Conservation (phyloP, 805 yeast species). For the Candida taoyuanica region DNA sequence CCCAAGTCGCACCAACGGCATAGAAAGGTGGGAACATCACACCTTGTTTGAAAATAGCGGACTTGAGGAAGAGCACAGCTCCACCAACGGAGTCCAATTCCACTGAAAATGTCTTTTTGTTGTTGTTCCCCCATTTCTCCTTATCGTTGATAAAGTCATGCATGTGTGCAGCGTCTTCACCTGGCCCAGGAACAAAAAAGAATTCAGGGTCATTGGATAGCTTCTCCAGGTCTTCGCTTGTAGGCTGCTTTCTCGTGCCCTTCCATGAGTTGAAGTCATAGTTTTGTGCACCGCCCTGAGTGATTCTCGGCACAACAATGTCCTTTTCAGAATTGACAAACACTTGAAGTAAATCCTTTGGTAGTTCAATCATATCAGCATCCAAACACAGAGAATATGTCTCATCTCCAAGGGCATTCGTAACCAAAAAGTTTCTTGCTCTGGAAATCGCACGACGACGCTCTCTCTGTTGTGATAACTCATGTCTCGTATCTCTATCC, state of each 20-base stretch:
- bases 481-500: conserved; percentile 20
- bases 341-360: conserved; percentile 22
- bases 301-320: conserved; percentile 30
- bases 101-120: conserved; percentile 14
- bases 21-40: conserved; percentile 42
- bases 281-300: conserved; percentile 25
- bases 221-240: conserved; percentile 20
- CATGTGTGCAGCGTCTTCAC: conserved; percentile 20
- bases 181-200: conserved; percentile 27
- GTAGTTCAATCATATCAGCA: conserved; percentile 28
- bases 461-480: conserved; percentile 19
- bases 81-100: conserved; percentile 49
- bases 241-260: conserved; percentile 30
- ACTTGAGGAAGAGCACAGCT: conserved; percentile 41
- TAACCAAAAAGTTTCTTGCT: conserved; percentile 27
- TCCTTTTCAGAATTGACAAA: conserved; percentile 28
- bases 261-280: conserved; percentile 36
- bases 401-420: conserved; percentile 26
- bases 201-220: conserved; percentile 18
- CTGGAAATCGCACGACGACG: conserved; percentile 28
- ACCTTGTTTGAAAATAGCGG: conserved; percentile 42
- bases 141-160: conserved; percentile 12
- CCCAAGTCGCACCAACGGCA: conserved; percentile 42
- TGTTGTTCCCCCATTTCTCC: conserved; percentile 10
- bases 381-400: conserved; percentile 29